Base-by-base conservation (phyloP, 2,329 filamentous ascomycete genomes). In the Pseudovirgaria hyperparasitica region DNA sequence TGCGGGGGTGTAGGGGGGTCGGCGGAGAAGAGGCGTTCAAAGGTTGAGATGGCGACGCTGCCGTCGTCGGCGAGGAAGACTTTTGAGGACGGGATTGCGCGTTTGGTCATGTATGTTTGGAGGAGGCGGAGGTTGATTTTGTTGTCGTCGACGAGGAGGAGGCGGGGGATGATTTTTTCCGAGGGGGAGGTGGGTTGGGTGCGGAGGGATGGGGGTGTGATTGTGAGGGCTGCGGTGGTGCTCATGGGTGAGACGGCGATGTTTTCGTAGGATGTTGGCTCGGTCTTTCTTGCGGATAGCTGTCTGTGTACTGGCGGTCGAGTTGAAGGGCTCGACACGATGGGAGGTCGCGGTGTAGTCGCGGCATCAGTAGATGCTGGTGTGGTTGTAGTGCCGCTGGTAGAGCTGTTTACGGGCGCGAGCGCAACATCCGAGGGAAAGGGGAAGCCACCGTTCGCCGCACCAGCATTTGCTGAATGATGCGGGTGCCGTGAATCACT, bases 41-140 rank as follows among this genome's bases (percentile, higher is more conserved):
- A 37, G 16, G 28, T 13, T 5, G 46, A 47, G 8, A 63, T 51
- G 2, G 60, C 60, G 19, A 57, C 31, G 12, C 53, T 48, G 13
- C 60, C 60, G 30, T 63, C 55, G 20, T 52, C 48, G 2, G 59
- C 60, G 0, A 52, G 46, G 25, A 20, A 15, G 15, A 34, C 19
- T n/a, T 49, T 29, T n/a, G n/a, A n/a, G 17, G 28, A 33, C 26
- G 25, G 17, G 31, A 34, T 33, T 4, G 14, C 10, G 13, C 33
- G 33, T 27, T 33, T 35, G 11, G 20, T 22, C 27, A 35, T 33
- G 22, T 31, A 36, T 5, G 31, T 33, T 14, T 79, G 32, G 68
- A 75, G 19, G 79, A 79, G 42, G 71, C 50, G 36, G 42, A 57
- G 42, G 51, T 62, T 71, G 18, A 35, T 28, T 11, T 25, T 17